Base-by-base conservation (phyloP, 208 protist species). In the Leishmania amazonensis region DNA sequence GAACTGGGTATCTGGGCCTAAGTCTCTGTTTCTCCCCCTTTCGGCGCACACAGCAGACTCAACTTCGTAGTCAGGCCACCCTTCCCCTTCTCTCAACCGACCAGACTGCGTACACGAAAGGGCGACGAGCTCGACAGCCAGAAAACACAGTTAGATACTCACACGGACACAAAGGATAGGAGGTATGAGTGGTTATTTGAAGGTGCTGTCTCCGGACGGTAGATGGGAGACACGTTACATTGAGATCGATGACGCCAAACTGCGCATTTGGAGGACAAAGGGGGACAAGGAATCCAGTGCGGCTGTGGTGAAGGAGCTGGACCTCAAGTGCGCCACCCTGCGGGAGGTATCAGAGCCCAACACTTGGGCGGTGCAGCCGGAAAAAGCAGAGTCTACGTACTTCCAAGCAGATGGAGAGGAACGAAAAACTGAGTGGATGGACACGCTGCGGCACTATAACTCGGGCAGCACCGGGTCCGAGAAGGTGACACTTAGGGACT, bases 401-500 rank as follows among this genome's bases (percentile, higher is more conserved):
- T 83, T 91, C 57, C 79, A 85, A 6, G 85, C 88, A 24, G 79
- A 88, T 71, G 83, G 87, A 51, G 89, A 88, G 54, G 68, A 81
- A 74, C 82, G 81, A 74, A 83, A 89, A 79, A 64, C 82, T 62
- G 79, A 83, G 81, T 93, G 88, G 89, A 83, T 89, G 80, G 81
- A 84, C 47, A 64, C 76, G 64, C 42, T 93, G 68, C 71, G 75
- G 6, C 80, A 85, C 70, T 80, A 83, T 58, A 87, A 89, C 76
- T 79, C 70, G 47, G 80, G 53, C 60, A 85, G 88, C 65, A 85
- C 83, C 28, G 75, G 60, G 68, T 57, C 80, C 24, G 75, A 82
- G n/a, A 95, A 94, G 83, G 88, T 98, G 21, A 91, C 87, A 28
- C 81, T 97, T 60, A 87, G 95, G 53, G 95, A 99, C 86, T 99